Evolutionary conservation across 495 filamentous ascomycete genomes (phyloP).

Genomic region (Daldinia grandis): DNA sequence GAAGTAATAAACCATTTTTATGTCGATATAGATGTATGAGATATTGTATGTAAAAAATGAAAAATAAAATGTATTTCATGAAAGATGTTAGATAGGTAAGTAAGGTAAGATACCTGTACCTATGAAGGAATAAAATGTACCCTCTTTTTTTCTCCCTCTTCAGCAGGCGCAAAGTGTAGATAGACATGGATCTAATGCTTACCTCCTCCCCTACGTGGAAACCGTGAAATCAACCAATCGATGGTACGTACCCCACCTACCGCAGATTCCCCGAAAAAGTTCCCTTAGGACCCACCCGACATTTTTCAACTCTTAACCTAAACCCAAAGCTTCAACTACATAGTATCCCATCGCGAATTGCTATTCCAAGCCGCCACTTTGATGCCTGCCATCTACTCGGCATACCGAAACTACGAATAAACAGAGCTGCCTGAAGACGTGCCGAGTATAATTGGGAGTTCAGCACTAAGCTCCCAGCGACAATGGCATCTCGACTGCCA

Average conservation of each 20-base stretch:
- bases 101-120: no score
- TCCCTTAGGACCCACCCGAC: constrained; percentile 28
- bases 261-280: constrained; percentile 31
- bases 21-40: not conserved
- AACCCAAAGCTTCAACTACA: constrained; percentile 29
- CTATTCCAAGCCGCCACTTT: constrained; percentile 2
- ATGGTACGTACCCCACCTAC: constrained; percentile 19
- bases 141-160: not conserved
- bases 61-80: constrained; percentile 4
- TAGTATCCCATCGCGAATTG: constrained; percentile 2
- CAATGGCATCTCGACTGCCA: constrained; percentile 64
- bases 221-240: not conserved
- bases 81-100: constrained; percentile 3
- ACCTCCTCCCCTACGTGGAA: not conserved
- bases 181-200: not conserved
- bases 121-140: not conserved
- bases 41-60: not conserved
- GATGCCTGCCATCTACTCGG: not conserved
- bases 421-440: not conserved
- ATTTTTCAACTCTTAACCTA: constrained; percentile 45
- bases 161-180: not conserved
- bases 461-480: constrained; percentile 44
- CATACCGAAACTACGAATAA: not conserved
- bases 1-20: constrained; percentile 93
- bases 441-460: not conserved